phyloP scores from a whole-genome alignment of 352 stramenopile genomes.

The Lagenidium sp. region DNA sequence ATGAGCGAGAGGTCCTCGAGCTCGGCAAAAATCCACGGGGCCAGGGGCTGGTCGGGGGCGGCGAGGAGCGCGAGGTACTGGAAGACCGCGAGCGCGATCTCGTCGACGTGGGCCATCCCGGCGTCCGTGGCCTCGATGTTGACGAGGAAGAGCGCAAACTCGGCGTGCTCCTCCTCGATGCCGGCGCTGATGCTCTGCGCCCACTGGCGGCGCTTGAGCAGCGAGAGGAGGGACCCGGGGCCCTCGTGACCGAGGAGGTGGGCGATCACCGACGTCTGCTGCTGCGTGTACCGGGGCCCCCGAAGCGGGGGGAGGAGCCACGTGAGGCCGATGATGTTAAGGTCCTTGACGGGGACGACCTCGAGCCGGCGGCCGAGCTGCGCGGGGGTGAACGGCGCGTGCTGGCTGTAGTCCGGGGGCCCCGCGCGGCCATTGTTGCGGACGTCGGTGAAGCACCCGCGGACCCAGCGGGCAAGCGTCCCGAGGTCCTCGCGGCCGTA shows the following conservation, averaged over 20 bases:
- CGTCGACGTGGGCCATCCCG: slow-evolving; percentile 15
- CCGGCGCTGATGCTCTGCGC: slow-evolving; percentile 23
- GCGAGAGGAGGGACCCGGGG: slow-evolving; percentile 66
- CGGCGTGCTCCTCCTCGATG: slow-evolving; percentile 13
- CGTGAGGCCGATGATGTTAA: slow-evolving; percentile 17
- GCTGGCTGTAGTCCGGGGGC: not conserved
- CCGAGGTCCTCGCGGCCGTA: slow-evolving; percentile 64
- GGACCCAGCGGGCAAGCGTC: slow-evolving; percentile 27
- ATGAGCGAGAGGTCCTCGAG: slow-evolving; percentile 16
- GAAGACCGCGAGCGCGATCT: slow-evolving; percentile 16
- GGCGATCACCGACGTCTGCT: slow-evolving; percentile 45
- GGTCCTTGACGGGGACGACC: slow-evolving; percentile 18
- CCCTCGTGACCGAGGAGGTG: slow-evolving; percentile 86
- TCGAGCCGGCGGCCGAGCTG: slow-evolving; percentile 11
- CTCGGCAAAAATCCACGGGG: slow-evolving; percentile 17
- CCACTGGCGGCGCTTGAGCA: slow-evolving; percentile 49
- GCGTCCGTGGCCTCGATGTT: slow-evolving; percentile 18
- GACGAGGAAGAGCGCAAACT: slow-evolving; percentile 15
- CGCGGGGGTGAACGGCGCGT: slow-evolving; percentile 11
- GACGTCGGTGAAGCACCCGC: slow-evolving; percentile 26
- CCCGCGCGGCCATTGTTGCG: slow-evolving; percentile 15
- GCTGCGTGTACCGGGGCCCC: slow-evolving; percentile 12
- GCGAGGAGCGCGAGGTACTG: slow-evolving; percentile 13
- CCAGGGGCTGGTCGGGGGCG: not conserved
- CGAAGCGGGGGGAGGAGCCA: slow-evolving; percentile 23